Evolutionary conservation across 257 asterid species (phyloP).

Genomic region (Ehretia macrophylla): DNA sequence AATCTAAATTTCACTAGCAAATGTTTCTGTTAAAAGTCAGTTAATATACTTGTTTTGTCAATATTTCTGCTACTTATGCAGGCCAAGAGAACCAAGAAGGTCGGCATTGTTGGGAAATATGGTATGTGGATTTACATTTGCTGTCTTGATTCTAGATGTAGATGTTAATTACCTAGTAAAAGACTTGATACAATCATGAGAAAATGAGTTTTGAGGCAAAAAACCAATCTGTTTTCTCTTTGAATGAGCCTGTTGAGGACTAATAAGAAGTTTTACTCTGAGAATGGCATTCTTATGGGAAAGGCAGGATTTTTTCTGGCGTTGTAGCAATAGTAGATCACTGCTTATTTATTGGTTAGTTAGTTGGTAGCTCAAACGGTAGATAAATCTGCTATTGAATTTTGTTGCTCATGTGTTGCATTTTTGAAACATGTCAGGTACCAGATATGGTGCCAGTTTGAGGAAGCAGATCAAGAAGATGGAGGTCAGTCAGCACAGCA

Average conservation of each 20-base stretch:
- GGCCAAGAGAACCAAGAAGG: constrained; percentile 94
- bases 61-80: constrained; percentile 15
- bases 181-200: too few relatives aligned
- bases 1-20: too few relatives aligned
- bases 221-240: too few relatives aligned
- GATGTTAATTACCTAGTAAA: neutral
- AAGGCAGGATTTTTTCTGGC: too few relatives aligned
- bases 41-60: too few relatives aligned
- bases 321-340: too few relatives aligned
- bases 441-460: constrained; percentile 49
- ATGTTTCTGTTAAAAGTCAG: too few relatives aligned
- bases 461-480: constrained; percentile 50
- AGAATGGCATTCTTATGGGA: too few relatives aligned
- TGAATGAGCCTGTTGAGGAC: too few relatives aligned
- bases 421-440: constrained; percentile 20
- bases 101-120: constrained; percentile 82
- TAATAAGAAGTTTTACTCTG: too few relatives aligned
- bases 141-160: neutral
- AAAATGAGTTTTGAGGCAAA: too few relatives aligned
- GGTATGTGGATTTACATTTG: constrained; percentile 34
- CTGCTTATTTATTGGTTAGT: too few relatives aligned
- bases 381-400: neutral
- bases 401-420: neutral
- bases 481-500: constrained; percentile 50
- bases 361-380: neutral